These are phyloP conservation scores for Marasmius sp. DNA, from an alignment of 1,284 basidiomycete species.

Conservation along the genomic window DNA sequence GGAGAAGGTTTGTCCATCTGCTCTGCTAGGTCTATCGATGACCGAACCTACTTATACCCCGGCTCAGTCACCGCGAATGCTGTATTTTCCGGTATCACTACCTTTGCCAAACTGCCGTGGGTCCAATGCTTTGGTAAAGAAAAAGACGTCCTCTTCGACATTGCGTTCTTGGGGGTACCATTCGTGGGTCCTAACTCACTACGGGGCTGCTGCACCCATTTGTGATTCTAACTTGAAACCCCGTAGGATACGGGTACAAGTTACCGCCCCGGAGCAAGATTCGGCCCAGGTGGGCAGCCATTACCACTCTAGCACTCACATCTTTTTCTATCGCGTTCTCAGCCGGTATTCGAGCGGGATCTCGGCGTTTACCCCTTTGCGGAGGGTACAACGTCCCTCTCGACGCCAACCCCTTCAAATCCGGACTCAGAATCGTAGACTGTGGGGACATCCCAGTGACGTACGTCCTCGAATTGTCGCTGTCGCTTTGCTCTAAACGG, in stretches of 20 bases:
- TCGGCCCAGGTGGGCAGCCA: constrained; percentile 52
- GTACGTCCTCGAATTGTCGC: constrained; percentile 21
- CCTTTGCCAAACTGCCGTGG: constrained; percentile 76
- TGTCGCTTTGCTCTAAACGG: background rate
- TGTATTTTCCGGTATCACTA: constrained; percentile 73
- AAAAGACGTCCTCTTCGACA: constrained; percentile 58
- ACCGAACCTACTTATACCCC: background rate
- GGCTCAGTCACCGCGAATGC: constrained; percentile 63
- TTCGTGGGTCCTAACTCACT: constrained; percentile 48
- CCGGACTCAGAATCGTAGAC: constrained; percentile 66
- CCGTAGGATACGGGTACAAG: constrained; percentile 70
- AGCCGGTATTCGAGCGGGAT: constrained; percentile 72
- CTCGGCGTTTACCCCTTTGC: constrained; percentile 69
- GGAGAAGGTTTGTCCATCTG: constrained; percentile 45
- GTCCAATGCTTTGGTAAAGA: constrained; percentile 68
- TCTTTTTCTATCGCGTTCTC: background rate
- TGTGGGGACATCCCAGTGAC: constrained; percentile 71
- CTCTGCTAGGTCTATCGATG: background rate
- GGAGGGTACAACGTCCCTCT: constrained; percentile 78
- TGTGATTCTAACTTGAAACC: background rate
- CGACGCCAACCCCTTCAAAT: constrained; percentile 63
- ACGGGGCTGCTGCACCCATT: background rate
- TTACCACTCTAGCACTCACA: background rate
- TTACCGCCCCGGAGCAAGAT: constrained; percentile 77
- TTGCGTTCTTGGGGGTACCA: constrained; percentile 78